These are phyloP conservation scores for Diaporthe destruens DNA, from an alignment of 2,329 filamentous ascomycete species.

Conservation along the genomic window DNA sequence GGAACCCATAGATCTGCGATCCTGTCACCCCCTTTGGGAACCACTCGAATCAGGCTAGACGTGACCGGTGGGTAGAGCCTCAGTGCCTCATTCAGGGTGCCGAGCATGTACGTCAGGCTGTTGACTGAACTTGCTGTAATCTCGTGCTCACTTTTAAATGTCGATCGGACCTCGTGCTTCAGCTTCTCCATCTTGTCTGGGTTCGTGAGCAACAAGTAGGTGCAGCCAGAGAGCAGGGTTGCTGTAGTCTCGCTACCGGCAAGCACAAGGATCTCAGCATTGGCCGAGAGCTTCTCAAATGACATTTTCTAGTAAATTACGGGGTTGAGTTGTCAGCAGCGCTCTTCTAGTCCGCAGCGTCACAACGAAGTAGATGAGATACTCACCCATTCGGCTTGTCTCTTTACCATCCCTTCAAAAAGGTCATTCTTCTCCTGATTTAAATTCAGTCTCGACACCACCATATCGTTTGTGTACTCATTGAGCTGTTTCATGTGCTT, in stretches of 20 bases:
- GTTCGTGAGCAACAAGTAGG: slow-evolving; percentile 44
- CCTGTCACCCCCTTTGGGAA: slow-evolving; percentile 31
- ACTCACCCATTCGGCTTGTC: slow-evolving; percentile 20
- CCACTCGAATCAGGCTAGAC: slow-evolving; percentile 29
- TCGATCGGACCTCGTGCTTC: slow-evolving; percentile 51
- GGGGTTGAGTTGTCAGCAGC: not conserved
- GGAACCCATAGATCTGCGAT: slow-evolving; percentile 37
- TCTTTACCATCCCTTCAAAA: slow-evolving; percentile 13
- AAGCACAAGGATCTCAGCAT: slow-evolving; percentile 25
- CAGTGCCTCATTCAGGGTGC: slow-evolving; percentile 54
- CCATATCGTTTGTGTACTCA: slow-evolving; percentile 1
- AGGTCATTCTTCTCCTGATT: slow-evolving; percentile 19
- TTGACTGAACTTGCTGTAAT: slow-evolving; percentile 49
- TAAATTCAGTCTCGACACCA: slow-evolving; percentile 19
- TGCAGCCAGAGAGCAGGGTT: slow-evolving; percentile 39
- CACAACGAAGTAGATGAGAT: not conserved
- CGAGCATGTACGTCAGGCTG: slow-evolving; percentile 51
- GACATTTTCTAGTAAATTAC: not conserved
- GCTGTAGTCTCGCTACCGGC: slow-evolving; percentile 42
- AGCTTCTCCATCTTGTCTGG: slow-evolving; percentile 47
- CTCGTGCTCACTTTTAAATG: slow-evolving; percentile 49
- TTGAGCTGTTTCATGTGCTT: slow-evolving; percentile 15
- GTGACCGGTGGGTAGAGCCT: slow-evolving; percentile 53
- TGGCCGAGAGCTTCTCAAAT: slow-evolving; percentile 16
- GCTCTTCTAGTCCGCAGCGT: not conserved